These are phyloP conservation scores for Ustilago nuda DNA, from an alignment of 1,284 basidiomycete genomes.

Conservation along the genomic window DNA sequence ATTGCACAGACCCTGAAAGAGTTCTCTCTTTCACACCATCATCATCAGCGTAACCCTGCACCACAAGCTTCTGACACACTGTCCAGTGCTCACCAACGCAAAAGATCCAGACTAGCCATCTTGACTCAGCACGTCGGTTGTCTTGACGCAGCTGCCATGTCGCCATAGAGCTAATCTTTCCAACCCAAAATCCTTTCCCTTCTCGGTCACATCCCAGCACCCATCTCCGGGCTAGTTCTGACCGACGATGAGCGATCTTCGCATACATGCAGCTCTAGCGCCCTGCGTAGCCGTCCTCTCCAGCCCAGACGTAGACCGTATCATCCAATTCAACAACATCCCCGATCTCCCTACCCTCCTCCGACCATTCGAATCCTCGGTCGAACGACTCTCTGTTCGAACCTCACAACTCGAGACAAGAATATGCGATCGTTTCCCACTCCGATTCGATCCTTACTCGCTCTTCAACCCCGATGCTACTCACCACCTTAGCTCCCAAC, in stretches of 20 bases:
- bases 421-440: conserved; percentile 53
- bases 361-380: conserved; percentile 59
- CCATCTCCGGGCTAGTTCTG: not conserved
- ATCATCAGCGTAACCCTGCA: not conserved
- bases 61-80: not conserved
- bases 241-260: conserved; percentile 37
- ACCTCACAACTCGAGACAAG: conserved; percentile 64
- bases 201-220: not conserved
- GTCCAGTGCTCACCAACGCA: not conserved
- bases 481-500: conserved; percentile 13
- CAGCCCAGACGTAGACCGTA: conserved; percentile 57
- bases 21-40: not conserved
- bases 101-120: not conserved
- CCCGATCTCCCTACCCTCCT: conserved; percentile 56
- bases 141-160: not conserved
- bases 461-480: conserved; percentile 44
- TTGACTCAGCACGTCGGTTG: not conserved
- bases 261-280: conserved; percentile 59
- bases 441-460: conserved; percentile 60
- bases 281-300: conserved; percentile 63
- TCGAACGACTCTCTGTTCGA: conserved; percentile 55
- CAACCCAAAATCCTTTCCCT: not conserved
- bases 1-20: conserved; percentile 15
- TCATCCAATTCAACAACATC: conserved; percentile 50
- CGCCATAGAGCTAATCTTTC: not conserved